Percentiles rank a stretch among this genome's conserved stretches.
Evolutionary conservation across 495 filamentous ascomycete genomes (phyloP).

Genomic region (Penicillium maclennaniae): DNA sequence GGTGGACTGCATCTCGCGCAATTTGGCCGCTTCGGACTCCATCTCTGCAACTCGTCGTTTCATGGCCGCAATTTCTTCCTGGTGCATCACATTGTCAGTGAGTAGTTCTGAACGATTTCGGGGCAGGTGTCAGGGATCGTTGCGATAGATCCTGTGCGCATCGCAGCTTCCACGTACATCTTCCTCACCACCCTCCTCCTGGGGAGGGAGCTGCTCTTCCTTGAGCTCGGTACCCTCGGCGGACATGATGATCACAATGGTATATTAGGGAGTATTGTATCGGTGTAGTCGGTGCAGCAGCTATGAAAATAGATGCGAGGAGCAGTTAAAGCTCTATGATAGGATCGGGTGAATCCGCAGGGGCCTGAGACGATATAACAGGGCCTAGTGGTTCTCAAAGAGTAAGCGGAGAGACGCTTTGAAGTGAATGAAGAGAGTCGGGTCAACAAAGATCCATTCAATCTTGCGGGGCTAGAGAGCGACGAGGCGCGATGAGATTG

Average conservation of each 20-base stretch:
- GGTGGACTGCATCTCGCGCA: conserved; percentile 92
- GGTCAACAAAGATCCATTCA: conserved; percentile 6
- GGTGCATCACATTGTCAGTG: conserved; percentile 9
- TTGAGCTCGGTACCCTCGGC: conserved; percentile 39
- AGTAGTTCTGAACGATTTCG: not conserved
- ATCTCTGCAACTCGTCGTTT: conserved; percentile 97
- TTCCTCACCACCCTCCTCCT: conserved; percentile 42
- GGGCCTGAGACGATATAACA: not conserved
- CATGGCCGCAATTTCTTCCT: conserved; percentile 98
- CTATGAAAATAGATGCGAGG: conserved; percentile 10
- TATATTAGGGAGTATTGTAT: not conserved
- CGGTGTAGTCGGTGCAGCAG: conserved; percentile 3
- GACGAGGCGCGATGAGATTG: conserved; percentile 18
- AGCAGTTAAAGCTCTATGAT: conserved; percentile 14
- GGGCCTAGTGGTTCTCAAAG: not conserved
- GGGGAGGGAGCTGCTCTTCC: conserved; percentile 36
- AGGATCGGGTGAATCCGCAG: conserved; percentile 4
- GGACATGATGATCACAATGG: conserved; percentile 26
- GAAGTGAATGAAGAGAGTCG: not conserved
- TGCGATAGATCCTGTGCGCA: not conserved
- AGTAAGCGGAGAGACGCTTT: not conserved
- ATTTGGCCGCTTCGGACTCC: conserved; percentile 94
- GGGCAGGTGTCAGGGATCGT: not conserved
- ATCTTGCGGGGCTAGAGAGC: conserved; percentile 14
- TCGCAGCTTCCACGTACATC: conserved; percentile 32